These are phyloP conservation scores for Candolleomyces efflorescens DNA, from an alignment of 768 basidiomycete species.

Conservation along the genomic window DNA sequence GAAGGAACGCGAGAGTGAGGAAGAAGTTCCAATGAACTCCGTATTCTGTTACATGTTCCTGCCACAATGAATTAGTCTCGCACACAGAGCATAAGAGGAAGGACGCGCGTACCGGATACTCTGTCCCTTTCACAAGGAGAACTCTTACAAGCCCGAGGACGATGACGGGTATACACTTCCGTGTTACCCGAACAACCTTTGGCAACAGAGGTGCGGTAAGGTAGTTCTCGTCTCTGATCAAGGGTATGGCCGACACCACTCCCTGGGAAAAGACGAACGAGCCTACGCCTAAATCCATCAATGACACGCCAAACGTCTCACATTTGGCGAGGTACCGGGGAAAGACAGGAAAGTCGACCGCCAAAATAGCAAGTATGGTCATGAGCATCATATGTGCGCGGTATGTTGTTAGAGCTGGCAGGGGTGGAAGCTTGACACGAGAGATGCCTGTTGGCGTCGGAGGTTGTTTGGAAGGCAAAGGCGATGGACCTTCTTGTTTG, in stretches of 20 bases:
- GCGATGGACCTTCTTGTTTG: slow-evolving; percentile 38
- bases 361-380: slow-evolving; percentile 86
- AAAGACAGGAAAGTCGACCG: slow-evolving; percentile 93
- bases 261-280: slow-evolving; percentile 98
- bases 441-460: slow-evolving; percentile 16
- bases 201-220: slow-evolving; percentile 43
- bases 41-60: slow-evolving; percentile 96
- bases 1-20: slow-evolving; percentile 82
- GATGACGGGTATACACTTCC: slow-evolving; percentile 65
- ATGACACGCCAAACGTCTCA: slow-evolving; percentile 90
- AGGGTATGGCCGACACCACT: slow-evolving; percentile 79
- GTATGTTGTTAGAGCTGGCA: slow-evolving; percentile 82
- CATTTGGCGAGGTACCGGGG: slow-evolving; percentile 87
- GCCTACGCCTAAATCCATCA: slow-evolving; percentile 98
- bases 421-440: slow-evolving; percentile 29
- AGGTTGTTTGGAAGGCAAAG: slow-evolving; percentile 45
- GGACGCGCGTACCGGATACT: slow-evolving; percentile 73
- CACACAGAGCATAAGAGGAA: not conserved
- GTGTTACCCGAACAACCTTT: slow-evolving; percentile 48
- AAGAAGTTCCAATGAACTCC: slow-evolving; percentile 99
- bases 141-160: slow-evolving; percentile 74
- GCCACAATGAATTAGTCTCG: not conserved
- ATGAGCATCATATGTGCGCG: slow-evolving; percentile 94
- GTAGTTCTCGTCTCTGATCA: slow-evolving; percentile 60
- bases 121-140: slow-evolving; percentile 83